Evolutionary conservation across 75 land plant species (phyloP).

Genomic region (Isoetes taiwanensis): DNA sequence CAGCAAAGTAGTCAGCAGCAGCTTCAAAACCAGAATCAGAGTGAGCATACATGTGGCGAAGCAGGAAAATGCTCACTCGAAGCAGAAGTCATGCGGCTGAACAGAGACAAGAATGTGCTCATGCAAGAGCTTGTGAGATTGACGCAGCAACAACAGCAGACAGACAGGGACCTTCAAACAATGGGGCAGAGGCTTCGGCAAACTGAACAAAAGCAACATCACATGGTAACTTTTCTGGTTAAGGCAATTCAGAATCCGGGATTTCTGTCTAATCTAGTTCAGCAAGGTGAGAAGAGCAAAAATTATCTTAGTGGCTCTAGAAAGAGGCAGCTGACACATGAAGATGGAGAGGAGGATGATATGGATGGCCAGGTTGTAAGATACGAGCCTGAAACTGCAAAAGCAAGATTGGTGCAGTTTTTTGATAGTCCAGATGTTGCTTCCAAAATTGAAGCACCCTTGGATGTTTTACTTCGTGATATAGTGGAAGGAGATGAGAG

Average conservation of each 20-base stretch:
- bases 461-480: constrained; percentile 30
- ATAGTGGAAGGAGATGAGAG: constrained; percentile 20
- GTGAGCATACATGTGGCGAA: background rate
- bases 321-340: too few species aligned
- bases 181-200: background rate
- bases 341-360: constrained; percentile 25
- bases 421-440: constrained; percentile 36
- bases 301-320: too few species aligned
- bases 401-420: constrained; percentile 49
- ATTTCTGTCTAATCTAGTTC: background rate
- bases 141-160: constrained; percentile 4
- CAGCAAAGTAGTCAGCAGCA: background rate
- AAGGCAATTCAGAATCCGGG: constrained; percentile 1
- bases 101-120: constrained; percentile 6
- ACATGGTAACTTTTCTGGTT: background rate
- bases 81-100: background rate
- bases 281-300: too few species aligned
- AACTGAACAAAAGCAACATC: constrained; percentile 6
- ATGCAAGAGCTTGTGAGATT: constrained; percentile 1
- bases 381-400: constrained; percentile 54
- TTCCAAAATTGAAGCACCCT: constrained; percentile 13
- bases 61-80: background rate
- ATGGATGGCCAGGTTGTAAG: constrained; percentile 65
- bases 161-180: background rate
- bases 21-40: background rate